Percentiles rank a stretch among this genome's conserved stretches.
Evolutionary conservation across 78 protist genomes (phyloP).

Genomic region (Isochrysis galbana): DNA sequence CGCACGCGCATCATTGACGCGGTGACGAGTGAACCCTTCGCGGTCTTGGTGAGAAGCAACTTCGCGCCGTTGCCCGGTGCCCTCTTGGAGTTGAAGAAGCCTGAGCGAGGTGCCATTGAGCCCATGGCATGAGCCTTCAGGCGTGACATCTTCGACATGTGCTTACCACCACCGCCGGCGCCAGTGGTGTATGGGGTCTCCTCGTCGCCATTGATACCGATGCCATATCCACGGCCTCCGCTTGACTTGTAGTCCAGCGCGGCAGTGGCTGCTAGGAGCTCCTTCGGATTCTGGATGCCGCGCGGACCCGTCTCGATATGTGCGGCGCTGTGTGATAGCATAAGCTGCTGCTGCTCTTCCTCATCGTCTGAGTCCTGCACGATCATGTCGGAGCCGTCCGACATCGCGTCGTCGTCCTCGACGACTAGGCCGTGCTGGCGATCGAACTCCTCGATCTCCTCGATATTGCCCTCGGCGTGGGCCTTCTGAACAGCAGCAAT

Average conservation of each 20-base stretch:
- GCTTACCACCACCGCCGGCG: neutral
- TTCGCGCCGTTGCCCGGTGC: neutral
- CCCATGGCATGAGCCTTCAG: neutral
- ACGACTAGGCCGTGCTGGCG: neutral
- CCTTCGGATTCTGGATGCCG: neutral
- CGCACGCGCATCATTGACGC: neutral
- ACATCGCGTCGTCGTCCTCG: neutral
- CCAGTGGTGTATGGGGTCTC: neutral
- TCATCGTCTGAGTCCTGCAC: constrained; percentile 6
- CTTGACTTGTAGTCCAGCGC: neutral
- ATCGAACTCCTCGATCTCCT: neutral
- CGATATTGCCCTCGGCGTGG: neutral
- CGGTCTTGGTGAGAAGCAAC: neutral
- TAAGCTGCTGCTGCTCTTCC: neutral
- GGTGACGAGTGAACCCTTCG: constrained; percentile 9
- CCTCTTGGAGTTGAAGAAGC: too few relatives aligned
- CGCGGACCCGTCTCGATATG: too few relatives aligned
- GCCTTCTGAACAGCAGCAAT: neutral
- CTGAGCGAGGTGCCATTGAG: neutral
- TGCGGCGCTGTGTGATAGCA: neutral
- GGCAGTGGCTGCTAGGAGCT: constrained; percentile 6
- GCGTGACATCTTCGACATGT: neutral
- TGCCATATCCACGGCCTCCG: neutral
- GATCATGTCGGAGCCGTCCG: neutral
- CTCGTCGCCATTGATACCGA: neutral